Evolutionary conservation across 352 stramenopile genomes (phyloP).

Genomic region (Blastocystis sp.): DNA sequence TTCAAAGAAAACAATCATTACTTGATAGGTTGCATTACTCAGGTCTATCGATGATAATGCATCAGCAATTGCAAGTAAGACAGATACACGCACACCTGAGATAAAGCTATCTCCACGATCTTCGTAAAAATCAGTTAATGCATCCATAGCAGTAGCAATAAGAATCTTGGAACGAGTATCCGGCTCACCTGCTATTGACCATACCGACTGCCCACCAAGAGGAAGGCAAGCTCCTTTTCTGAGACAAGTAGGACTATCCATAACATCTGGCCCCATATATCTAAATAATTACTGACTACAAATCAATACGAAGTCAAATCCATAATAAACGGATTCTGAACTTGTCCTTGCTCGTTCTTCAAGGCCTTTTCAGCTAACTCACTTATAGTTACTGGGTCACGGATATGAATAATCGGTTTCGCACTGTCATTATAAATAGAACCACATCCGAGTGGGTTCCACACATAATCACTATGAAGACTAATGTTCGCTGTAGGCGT

Average conservation of each 20-base stretch:
- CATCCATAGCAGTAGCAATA: slow-evolving; percentile 2
- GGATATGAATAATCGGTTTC: neutral
- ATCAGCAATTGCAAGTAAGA: slow-evolving; percentile 39
- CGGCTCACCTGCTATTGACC: neutral
- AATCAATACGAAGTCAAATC: neutral
- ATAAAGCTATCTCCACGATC: neutral
- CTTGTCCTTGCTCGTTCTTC: neutral
- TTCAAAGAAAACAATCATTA: slow-evolving; percentile 56
- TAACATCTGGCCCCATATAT: slow-evolving; percentile 49
- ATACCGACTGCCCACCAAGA: slow-evolving; percentile 46
- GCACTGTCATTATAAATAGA: neutral
- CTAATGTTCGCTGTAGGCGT: slow-evolving; percentile 9
- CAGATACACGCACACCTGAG: neutral
- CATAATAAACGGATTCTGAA: slow-evolving; percentile 38
- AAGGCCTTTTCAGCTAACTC: neutral
- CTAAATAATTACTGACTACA: neutral
- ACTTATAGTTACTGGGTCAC: neutral
- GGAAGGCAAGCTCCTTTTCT: neutral
- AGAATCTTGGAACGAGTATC: neutral
- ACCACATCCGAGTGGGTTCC: slow-evolving; percentile 6
- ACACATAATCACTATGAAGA: slow-evolving; percentile 35
- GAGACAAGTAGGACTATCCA: slow-evolving; percentile 32
- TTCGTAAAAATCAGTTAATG: neutral
- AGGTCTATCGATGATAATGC: neutral
- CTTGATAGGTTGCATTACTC: neutral